phyloP scores from a whole-genome alignment of 1,139 yeast species.

The Lodderomyces orthopsilosis region DNA sequence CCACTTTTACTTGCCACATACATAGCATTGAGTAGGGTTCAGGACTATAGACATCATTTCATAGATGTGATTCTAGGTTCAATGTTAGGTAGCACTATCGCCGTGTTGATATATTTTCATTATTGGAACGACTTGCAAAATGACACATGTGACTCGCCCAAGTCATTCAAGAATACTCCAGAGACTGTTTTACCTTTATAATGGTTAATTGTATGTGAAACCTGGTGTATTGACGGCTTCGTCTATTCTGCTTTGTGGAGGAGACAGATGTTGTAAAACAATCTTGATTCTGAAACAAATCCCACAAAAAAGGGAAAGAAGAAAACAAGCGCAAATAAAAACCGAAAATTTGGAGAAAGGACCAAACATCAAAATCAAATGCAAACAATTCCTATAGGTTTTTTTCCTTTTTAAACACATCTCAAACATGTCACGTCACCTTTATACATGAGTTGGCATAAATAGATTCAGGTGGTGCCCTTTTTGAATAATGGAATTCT shows the following conservation, averaged over 20 bases:
- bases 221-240: neutral
- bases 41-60: slow-evolving; percentile 78
- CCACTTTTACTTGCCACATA: slow-evolving; percentile 40
- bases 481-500: neutral
- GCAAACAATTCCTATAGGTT: too few species aligned
- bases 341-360: neutral
- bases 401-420: neutral
- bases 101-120: slow-evolving; percentile 35
- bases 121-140: slow-evolving; percentile 31
- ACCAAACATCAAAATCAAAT: neutral
- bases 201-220: neutral
- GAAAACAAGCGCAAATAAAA: neutral
- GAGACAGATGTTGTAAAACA: neutral
- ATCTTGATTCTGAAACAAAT: neutral
- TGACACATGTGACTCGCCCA: slow-evolving; percentile 7
- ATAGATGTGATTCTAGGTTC: slow-evolving; percentile 62
- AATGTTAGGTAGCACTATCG: slow-evolving; percentile 28
- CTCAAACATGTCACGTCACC: neutral
- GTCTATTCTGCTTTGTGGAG: too few species aligned
- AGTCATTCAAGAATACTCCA: neutral
- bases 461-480: too few species aligned
- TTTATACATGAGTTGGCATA: neutral
- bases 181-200: neutral
- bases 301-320: neutral
- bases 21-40: slow-evolving; percentile 60